Evolutionary conservation across 75 land plant species (phyloP).

Genomic region (Larix kaempferi): DNA sequence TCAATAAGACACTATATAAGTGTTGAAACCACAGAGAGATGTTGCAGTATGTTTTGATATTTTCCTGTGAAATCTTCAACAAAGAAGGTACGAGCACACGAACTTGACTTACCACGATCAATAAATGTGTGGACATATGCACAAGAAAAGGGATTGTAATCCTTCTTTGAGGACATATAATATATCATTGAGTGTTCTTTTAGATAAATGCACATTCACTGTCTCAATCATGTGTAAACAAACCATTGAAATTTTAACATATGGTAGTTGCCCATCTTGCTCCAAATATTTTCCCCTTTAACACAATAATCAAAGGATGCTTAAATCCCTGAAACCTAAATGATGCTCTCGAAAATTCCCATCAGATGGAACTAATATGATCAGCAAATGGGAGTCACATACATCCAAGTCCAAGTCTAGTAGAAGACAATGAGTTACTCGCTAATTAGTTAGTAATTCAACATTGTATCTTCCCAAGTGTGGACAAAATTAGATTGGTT

Average conservation of each 20-base stretch:
- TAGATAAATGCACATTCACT: constrained; percentile 34
- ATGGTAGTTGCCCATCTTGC: constrained; percentile 54
- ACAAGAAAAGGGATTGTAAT: constrained; percentile 18
- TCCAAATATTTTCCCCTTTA: constrained; percentile 51
- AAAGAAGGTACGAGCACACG: constrained; percentile 41
- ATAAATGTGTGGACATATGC: constrained; percentile 54
- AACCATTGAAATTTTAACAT: constrained; percentile 39
- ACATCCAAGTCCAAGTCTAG: no score
- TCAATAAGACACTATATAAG: constrained; percentile 26
- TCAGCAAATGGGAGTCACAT: no score
- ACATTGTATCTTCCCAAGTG: no score
- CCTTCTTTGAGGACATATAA: constrained; percentile 54
- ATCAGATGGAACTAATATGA: no score
- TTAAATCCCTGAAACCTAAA: constrained; percentile 45
- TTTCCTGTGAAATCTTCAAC: constrained; percentile 36
- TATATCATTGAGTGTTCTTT: constrained; percentile 34
- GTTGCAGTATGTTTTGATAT: constrained; percentile 59
- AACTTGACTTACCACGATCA: constrained; percentile 32
- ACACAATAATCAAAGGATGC: constrained; percentile 62
- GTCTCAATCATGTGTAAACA: constrained; percentile 46
- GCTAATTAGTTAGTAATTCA: no score
- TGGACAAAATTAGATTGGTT: no score
- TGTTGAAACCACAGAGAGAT: constrained; percentile 31
- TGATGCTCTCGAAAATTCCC: no score
- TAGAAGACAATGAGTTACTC: no score